Percentiles rank a stretch among this genome's conserved stretches.
Evolutionary conservation across 768 basidiomycete genomes (phyloP).

Genomic region (Cyclocybe aegerita): DNA sequence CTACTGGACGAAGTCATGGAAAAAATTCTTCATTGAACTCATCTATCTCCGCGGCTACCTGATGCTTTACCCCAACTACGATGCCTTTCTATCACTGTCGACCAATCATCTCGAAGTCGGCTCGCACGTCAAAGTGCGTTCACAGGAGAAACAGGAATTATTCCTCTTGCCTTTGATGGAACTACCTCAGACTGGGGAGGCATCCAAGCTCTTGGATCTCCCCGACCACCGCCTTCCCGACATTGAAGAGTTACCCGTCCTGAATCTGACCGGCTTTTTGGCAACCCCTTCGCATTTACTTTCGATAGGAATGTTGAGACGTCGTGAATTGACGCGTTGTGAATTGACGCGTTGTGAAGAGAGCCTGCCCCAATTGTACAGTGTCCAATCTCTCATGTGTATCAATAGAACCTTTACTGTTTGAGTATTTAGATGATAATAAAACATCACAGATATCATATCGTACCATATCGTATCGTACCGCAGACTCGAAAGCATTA

Average conservation of each 20-base stretch:
- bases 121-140: conserved; percentile 67
- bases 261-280: conserved; percentile 64
- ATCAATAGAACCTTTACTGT: conserved; percentile 9
- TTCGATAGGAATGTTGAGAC: conserved; percentile 31
- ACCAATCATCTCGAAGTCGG: conserved; percentile 91
- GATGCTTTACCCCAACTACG: conserved; percentile 90
- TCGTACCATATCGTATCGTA: conserved; percentile 14
- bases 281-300: conserved; percentile 32
- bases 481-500: conserved; percentile 26
- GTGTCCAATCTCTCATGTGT: conserved; percentile 19
- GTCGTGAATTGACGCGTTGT: conserved; percentile 34
- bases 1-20: conserved; percentile 82
- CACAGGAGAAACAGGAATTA: conserved; percentile 56
- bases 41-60: conserved; percentile 78
- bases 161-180: conserved; percentile 75
- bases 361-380: conserved; percentile 7
- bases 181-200: conserved; percentile 27
- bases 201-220: conserved; percentile 51
- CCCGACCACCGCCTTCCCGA: conserved; percentile 52
- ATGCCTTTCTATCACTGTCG: conserved; percentile 68
- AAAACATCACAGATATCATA: conserved; percentile 9
- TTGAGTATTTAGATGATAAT: conserved; percentile 4
- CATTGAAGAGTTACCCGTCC: conserved; percentile 58
- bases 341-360: conserved; percentile 30
- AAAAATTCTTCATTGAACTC: conserved; percentile 87